Conservation (phyloP, 352 stramenopile genomes). For the Sclerospora graminicola region DNA sequence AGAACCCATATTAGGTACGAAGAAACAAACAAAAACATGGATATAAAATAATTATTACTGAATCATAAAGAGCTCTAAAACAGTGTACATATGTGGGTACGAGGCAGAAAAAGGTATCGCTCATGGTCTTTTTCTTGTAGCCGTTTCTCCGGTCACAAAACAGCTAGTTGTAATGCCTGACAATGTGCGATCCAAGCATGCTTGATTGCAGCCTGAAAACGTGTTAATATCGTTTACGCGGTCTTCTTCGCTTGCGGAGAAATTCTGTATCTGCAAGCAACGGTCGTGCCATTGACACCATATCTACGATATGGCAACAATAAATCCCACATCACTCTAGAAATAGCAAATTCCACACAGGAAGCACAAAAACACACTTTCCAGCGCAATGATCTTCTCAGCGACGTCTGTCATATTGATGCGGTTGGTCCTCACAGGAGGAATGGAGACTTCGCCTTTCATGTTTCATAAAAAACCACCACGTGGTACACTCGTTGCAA, state of each 20-base stretch:
- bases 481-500: constrained; percentile 92
- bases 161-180: no score
- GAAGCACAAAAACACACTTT: not conserved
- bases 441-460: constrained; percentile 80
- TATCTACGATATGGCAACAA: no score
- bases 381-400: constrained; percentile 75
- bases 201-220: constrained; percentile 88
- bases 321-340: no score
- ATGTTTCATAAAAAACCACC: constrained; percentile 91
- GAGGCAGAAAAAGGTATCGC: no score
- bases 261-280: constrained; percentile 94
- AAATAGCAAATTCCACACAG: no score
- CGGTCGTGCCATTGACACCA: constrained; percentile 86
- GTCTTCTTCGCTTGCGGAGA: constrained; percentile 85
- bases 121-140: no score
- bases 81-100: no score
- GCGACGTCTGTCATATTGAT: constrained; percentile 93
- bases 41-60: no score
- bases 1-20: no score
- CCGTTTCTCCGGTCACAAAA: no score
- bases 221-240: constrained; percentile 84
- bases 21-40: no score
- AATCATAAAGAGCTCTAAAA: no score
- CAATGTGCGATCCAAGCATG: constrained; percentile 98
- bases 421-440: constrained; percentile 94